Evolutionary conservation across 2,329 filamentous ascomycete species (phyloP).

Genomic region (Xylaria sp.): DNA sequence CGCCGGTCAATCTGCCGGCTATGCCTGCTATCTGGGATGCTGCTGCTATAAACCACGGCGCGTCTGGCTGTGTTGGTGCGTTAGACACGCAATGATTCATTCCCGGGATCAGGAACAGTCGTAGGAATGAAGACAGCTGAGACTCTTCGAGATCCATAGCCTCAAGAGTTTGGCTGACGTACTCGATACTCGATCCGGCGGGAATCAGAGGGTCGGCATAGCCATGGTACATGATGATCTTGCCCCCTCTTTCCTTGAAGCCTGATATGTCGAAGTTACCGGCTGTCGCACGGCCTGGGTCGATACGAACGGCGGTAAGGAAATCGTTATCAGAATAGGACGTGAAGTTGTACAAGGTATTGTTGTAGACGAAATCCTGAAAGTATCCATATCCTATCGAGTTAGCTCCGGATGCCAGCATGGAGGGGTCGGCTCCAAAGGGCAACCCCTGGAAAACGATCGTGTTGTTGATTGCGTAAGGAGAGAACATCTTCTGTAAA

Average conservation of each 20-base stretch:
- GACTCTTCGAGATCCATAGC: conserved; percentile 50
- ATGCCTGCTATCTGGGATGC: conserved; percentile 30
- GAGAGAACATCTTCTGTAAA: conserved; percentile 51
- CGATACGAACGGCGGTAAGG: conserved; percentile 34
- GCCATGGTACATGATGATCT: conserved; percentile 58
- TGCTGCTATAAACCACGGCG: conserved; percentile 42
- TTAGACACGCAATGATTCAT: conserved; percentile 58
- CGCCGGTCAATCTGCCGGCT: conserved; percentile 30
- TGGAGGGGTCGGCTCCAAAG: conserved; percentile 26
- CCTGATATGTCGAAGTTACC: conserved; percentile 49
- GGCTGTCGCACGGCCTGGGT: conserved; percentile 27
- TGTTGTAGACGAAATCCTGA: conserved; percentile 58
- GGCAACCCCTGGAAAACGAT: conserved; percentile 34
- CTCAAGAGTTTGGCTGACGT: conserved; percentile 58
- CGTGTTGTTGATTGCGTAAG: conserved; percentile 15
- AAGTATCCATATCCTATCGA: conserved; percentile 52
- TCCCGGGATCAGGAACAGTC: conserved; percentile 60
- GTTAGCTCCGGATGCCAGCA: conserved; percentile 26
- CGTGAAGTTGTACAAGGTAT: conserved; percentile 53
- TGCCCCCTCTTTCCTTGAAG: conserved; percentile 52
- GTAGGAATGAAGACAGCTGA: conserved; percentile 47
- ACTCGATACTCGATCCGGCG: conserved; percentile 51
- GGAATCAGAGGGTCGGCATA: conserved; percentile 55
- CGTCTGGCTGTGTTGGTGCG: conserved; percentile 46
- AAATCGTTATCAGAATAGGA: conserved; percentile 46